Evolutionary conservation across 1,139 yeast genomes (phyloP), one percentile per base, ranked within the genome.

Genomic region (Diutina ranongensis): DNA sequence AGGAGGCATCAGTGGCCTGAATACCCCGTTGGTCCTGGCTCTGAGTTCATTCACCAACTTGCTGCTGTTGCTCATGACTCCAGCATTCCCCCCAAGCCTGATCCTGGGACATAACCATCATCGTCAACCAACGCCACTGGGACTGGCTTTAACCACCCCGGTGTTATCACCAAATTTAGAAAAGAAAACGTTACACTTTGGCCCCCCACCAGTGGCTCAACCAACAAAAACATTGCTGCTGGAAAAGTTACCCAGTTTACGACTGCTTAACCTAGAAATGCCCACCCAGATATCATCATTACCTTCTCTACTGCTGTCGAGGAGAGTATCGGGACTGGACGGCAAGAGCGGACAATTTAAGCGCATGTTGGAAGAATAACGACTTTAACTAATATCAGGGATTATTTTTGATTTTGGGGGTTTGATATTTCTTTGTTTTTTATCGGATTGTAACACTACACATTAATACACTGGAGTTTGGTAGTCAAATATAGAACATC

Each of bases 21-120:
- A 63, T 36, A 71, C 76, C 5, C 76, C 76, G 0, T 59, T 68
- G 31, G 58, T 70, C 38, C 68, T 74, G 2, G 72, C 74, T 13
- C 67, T 60, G 49, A 68, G 63, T 50, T 68, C 74, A 49, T 67
- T 68, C 35, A 72, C 78, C 4, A 74, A 74, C 51, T 58, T 74
- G 46, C 52, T 66, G 10, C 53, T 59, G 20, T 60, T 65, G 47
- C 60, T 65, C 46, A 87, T 45, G 73, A 79, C 1, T 55, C 71
- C 31, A 77, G 83, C 16, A 76, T 38, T 38, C 20, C 42, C 42
- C 2, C 40, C 40, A 3, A 20, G 5, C 21, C n/a, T 15, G 20
- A 13, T 21, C 9, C 19, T 22, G n/a, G n/a, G n/a, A n/a, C n/a
- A n/a, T n/a, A n/a, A n/a, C n/a, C n/a, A n/a, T 4, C 31, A 38